Conservation (phyloP, 1,139 yeast genomes). For the Candida sojae region DNA sequence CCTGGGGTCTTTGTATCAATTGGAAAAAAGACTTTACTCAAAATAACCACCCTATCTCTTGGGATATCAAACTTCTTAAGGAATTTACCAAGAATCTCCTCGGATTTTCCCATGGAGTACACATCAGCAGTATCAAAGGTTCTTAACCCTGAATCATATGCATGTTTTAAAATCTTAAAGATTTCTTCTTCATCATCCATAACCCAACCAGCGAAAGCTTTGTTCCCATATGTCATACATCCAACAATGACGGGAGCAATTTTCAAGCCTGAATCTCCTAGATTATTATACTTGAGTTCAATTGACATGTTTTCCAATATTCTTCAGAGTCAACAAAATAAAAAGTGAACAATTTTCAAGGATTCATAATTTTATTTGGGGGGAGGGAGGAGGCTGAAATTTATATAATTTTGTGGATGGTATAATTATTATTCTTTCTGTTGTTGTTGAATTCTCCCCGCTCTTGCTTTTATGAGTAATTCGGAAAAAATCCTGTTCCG, state of each 20-base stretch:
- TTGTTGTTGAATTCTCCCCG: too few relatives aligned
- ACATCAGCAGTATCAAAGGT: conserved; percentile 38
- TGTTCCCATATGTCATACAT: conserved; percentile 57
- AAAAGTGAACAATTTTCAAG: too few relatives aligned
- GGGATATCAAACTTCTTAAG: conserved; percentile 24
- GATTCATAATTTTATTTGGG: too few relatives aligned
- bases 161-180: conserved; percentile 42
- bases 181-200: conserved; percentile 31
- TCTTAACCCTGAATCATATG: conserved; percentile 52
- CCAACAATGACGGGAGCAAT: conserved; percentile 56
- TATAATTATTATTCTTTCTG: too few relatives aligned
- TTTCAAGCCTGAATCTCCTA: conserved; percentile 54
- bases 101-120: conserved; percentile 27
- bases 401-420: too few relatives aligned
- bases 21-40: conserved; percentile 43
- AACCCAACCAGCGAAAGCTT: conserved; percentile 51
- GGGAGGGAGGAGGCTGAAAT: too few relatives aligned
- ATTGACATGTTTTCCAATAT: conserved; percentile 5
- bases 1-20: conserved; percentile 14
- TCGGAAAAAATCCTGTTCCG: too few relatives aligned
- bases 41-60: conserved; percentile 31
- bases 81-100: conserved; percentile 24
- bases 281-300: conserved; percentile 15
- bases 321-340: too few relatives aligned
- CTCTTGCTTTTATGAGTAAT: too few relatives aligned